Conservation (phyloP, 345 rosid species). For the Brassica carinata region DNA sequence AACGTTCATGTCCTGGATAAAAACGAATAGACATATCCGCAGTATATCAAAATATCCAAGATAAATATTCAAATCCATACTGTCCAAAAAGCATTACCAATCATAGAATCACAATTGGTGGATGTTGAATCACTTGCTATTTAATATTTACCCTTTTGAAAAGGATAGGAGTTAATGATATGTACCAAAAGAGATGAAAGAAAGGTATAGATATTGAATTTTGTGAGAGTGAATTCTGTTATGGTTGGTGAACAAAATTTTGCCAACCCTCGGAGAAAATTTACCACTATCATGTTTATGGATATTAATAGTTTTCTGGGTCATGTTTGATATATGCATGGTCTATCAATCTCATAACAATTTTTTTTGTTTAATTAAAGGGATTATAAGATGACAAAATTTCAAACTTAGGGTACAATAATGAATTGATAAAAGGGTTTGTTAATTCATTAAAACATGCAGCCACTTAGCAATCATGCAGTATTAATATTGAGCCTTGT, state of each 20-base stretch:
- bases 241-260: conserved; percentile 54
- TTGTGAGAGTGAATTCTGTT: conserved; percentile 42
- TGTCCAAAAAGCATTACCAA: conserved; percentile 15
- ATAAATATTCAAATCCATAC: not conserved
- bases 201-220: conserved; percentile 33
- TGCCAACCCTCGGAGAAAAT: conserved; percentile 48
- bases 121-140: conserved; percentile 29
- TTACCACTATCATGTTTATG: conserved; percentile 28
- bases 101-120: conserved; percentile 29
- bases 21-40: not conserved
- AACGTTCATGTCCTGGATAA: not conserved
- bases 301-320: conserved; percentile 11
- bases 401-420: conserved; percentile 20
- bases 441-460: conserved; percentile 12
- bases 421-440: conserved; percentile 21
- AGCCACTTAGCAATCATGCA: conserved; percentile 32
- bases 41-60: not conserved
- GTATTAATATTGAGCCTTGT: conserved; percentile 28
- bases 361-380: not conserved
- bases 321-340: conserved; percentile 4
- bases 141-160: conserved; percentile 27
- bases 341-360: not conserved
- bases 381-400: conserved; percentile 5
- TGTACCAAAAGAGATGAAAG: conserved; percentile 35
- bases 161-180: conserved; percentile 40